phyloP scores from a whole-genome alignment of 2,329 filamentous ascomycete genomes.

The Alternaria hordeiaustralica region DNA sequence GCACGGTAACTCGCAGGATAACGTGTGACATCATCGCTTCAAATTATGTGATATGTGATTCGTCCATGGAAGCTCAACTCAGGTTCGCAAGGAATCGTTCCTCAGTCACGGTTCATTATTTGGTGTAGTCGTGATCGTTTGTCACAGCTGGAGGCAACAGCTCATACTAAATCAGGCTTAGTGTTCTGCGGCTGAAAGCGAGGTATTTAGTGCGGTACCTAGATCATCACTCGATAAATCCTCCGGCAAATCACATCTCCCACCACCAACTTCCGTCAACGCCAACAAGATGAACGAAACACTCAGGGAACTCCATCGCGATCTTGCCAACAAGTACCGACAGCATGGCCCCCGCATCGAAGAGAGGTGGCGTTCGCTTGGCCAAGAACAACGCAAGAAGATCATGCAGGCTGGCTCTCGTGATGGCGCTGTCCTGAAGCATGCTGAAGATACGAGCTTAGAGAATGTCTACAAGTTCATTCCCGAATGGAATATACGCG shows the following conservation, averaged over 20 bases:
- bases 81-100: too few relatives aligned
- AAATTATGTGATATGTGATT: too few relatives aligned
- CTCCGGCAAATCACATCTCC: not conserved
- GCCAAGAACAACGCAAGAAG: constrained; percentile 40
- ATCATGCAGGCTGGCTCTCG: constrained; percentile 46
- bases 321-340: constrained; percentile 51
- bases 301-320: constrained; percentile 44
- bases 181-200: too few relatives aligned
- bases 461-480: constrained; percentile 51
- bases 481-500: constrained; percentile 55
- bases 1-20: too few relatives aligned
- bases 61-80: too few relatives aligned
- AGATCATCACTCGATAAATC: not conserved
- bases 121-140: too few relatives aligned
- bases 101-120: too few relatives aligned
- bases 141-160: too few relatives aligned
- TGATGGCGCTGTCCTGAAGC: constrained; percentile 46
- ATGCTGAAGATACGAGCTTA: constrained; percentile 45
- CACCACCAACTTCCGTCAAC: not conserved
- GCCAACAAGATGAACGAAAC: constrained; percentile 14
- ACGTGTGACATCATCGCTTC: too few relatives aligned
- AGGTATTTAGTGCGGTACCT: too few relatives aligned
- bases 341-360: constrained; percentile 47
- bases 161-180: too few relatives aligned
- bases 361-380: constrained; percentile 51